These are phyloP conservation scores for Claviceps monticola DNA, from an alignment of 2,329 filamentous ascomycete species.

Conservation along the genomic window DNA sequence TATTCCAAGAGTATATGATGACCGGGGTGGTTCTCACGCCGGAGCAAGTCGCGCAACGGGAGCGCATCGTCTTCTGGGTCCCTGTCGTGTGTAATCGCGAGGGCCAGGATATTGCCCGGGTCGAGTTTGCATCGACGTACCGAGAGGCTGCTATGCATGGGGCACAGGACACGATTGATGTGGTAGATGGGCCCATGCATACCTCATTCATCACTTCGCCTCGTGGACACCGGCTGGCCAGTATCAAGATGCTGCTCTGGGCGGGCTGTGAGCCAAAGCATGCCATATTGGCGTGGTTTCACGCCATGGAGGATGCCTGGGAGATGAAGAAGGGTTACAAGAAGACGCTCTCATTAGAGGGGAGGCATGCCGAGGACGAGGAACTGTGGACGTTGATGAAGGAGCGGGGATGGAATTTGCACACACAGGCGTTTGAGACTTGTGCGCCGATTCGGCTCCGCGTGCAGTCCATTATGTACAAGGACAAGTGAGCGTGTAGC, in stretches of 20 bases:
- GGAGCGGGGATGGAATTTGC: slow-evolving; percentile 21
- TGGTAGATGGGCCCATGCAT: slow-evolving; percentile 17
- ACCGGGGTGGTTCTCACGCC: slow-evolving; percentile 45
- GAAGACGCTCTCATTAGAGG: slow-evolving; percentile 6
- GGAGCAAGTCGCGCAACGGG: slow-evolving; percentile 46
- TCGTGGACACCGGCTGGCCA: slow-evolving; percentile 7
- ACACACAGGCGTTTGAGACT: slow-evolving; percentile 23
- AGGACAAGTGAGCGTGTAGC: slow-evolving; percentile 11
- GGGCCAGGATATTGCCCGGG: slow-evolving; percentile 17
- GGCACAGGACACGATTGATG: slow-evolving; percentile 9
- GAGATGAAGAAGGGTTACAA: slow-evolving; percentile 13
- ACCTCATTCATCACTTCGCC: slow-evolving; percentile 18
- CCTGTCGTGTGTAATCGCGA: slow-evolving; percentile 17
- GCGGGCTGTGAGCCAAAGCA: slow-evolving; percentile 15
- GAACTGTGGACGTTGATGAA: slow-evolving; percentile 17
- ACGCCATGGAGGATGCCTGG: slow-evolving; percentile 24
- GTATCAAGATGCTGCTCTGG: slow-evolving; percentile 24
- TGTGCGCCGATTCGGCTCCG: slow-evolving; percentile 20
- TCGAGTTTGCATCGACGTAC: slow-evolving; percentile 30
- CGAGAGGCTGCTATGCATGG: slow-evolving; percentile 17
- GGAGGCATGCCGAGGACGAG: slow-evolving; percentile 5
- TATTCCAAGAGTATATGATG: slow-evolving; percentile 47
- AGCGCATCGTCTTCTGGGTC: slow-evolving; percentile 44
- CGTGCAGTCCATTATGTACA: slow-evolving; percentile 11
- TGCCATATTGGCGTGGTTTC: slow-evolving; percentile 23